Conservation (phyloP, 768 basidiomycete genomes). For the Boletus reticulatus region DNA sequence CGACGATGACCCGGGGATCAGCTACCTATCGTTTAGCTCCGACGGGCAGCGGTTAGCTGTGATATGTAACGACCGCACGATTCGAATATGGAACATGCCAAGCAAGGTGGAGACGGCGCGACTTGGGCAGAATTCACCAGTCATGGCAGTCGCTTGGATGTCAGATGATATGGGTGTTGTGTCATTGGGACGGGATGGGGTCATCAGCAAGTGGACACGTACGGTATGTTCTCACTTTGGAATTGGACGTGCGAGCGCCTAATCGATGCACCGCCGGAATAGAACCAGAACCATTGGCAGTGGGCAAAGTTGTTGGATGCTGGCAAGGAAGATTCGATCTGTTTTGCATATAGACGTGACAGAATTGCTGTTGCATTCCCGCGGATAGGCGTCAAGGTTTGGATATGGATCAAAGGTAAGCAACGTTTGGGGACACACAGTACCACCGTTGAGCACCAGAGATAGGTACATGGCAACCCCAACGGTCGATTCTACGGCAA, state of each 20-base stretch:
- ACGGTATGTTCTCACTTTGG: conserved; percentile 37
- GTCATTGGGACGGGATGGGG: conserved; percentile 54
- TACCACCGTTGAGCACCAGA: conserved; percentile 1
- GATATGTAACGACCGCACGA: conserved; percentile 57
- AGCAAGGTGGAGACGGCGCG: conserved; percentile 51
- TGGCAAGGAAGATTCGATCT: conserved; percentile 44
- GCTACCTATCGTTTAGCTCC: conserved; percentile 47
- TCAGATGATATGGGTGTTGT: conserved; percentile 54
- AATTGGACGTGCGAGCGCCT: background rate
- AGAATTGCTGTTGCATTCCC: conserved; percentile 63
- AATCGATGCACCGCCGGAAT: background rate
- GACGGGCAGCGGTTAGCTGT: conserved; percentile 58
- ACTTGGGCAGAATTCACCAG: conserved; percentile 48
- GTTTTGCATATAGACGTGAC: conserved; percentile 55
- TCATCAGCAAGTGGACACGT: conserved; percentile 58
- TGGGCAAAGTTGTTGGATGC: conserved; percentile 56
- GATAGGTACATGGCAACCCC: conserved; percentile 60
- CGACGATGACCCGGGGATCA: conserved; percentile 46
- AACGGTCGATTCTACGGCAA: conserved; percentile 61
- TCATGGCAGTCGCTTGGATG: conserved; percentile 58
- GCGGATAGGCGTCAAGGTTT: conserved; percentile 59
- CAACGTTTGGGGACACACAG: background rate
- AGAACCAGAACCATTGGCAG: conserved; percentile 53
- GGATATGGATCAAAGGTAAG: conserved; percentile 58
- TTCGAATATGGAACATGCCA: conserved; percentile 61